Evolutionary conservation across 768 basidiomycete species (phyloP).

Genomic region (Gelatoporia subvermispora): DNA sequence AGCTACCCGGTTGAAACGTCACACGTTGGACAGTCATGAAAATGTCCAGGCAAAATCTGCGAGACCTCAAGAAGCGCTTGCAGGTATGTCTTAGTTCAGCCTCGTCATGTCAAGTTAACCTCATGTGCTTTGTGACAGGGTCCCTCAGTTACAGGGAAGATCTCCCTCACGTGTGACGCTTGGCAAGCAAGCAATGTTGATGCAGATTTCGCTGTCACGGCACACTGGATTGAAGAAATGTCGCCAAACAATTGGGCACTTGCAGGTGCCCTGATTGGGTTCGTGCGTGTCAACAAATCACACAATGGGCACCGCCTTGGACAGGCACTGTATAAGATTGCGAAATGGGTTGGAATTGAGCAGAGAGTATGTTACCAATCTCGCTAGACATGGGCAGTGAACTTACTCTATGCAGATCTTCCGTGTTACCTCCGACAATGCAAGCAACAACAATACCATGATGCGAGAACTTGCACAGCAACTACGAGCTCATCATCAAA

Average conservation of each 20-base stretch:
- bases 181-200: conserved; percentile 37
- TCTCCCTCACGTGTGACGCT: conserved; percentile 34
- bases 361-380: conserved; percentile 26
- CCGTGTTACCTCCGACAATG: conserved; percentile 34
- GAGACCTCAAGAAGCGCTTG: conserved; percentile 4
- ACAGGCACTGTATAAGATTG: no score
- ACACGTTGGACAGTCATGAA: conserved; percentile 24
- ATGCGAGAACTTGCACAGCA: conserved; percentile 18
- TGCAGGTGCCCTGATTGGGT: conserved; percentile 29
- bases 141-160: conserved; percentile 11
- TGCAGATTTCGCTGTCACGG: conserved; percentile 36
- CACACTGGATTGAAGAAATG: conserved; percentile 34
- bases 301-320: conserved; percentile 33
- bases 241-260: conserved; percentile 22
- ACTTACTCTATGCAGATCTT: conserved; percentile 26
- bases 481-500: conserved; percentile 1
- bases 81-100: conserved; percentile 12
- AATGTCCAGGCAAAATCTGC: conserved; percentile 21
- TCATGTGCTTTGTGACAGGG: conserved; percentile 1
- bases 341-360: conserved; percentile 23
- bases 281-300: conserved; percentile 29
- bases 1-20: conserved; percentile 26
- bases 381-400: no score
- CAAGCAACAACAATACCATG: conserved; percentile 34
- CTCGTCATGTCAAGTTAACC: neutral